Conservation (phyloP, 768 basidiomycete species). For the Pluteus cervinus region DNA sequence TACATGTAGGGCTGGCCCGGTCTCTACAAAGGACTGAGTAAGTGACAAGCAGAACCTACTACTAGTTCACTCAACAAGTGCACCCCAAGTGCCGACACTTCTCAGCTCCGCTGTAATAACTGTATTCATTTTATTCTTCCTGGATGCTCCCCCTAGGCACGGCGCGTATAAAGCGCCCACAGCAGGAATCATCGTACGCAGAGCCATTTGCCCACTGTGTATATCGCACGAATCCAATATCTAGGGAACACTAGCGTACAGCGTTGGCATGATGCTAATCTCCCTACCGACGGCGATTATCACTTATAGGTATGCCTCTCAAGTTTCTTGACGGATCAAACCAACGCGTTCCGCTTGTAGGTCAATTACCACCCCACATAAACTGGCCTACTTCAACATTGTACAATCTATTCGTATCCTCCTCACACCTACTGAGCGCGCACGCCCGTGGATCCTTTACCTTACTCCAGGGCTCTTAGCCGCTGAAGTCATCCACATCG, state of each 20-base stretch:
- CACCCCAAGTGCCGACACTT: constrained; percentile 34
- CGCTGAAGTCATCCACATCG: constrained; percentile 44
- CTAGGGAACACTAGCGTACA: constrained; percentile 60
- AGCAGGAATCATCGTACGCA: constrained; percentile 41
- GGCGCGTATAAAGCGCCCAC: constrained; percentile 61
- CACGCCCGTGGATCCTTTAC: constrained; percentile 75
- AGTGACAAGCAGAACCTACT: constrained; percentile 10
- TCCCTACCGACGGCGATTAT: constrained; percentile 65
- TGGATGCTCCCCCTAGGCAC: constrained; percentile 57
- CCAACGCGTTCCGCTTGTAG: constrained; percentile 28
- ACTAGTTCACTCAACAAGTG: not conserved
- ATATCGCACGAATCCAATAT: not conserved
- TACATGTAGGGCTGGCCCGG: constrained; percentile 54
- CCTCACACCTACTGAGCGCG: constrained; percentile 76
- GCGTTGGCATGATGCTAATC: constrained; percentile 58
- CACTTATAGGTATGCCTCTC: constrained; percentile 58
- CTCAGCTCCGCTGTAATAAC: constrained; percentile 50
- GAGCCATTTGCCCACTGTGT: not conserved
- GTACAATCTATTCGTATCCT: constrained; percentile 59
- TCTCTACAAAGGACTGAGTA: constrained; percentile 75
- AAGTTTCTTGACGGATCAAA: constrained; percentile 5
- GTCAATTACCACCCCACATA: constrained; percentile 79
- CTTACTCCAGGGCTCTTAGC: constrained; percentile 71
- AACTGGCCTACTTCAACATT: constrained; percentile 56
- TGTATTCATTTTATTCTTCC: constrained; percentile 47